Evolutionary conservation across 768 basidiomycete genomes (phyloP).

Genomic region (Paxillus ammoniavirescens): DNA sequence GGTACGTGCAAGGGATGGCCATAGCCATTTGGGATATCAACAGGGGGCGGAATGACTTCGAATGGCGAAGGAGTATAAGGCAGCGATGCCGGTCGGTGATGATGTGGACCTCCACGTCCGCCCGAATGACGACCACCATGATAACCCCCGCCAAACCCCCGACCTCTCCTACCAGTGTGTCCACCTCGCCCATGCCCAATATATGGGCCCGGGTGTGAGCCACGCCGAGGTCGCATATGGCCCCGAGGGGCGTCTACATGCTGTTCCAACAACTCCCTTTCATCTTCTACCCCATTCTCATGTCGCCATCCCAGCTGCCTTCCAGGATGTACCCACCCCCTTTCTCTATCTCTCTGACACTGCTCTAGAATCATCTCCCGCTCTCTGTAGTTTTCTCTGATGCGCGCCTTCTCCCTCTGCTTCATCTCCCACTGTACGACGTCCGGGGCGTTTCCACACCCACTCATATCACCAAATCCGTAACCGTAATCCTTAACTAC

Average conservation of each 20-base stretch:
- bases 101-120: slow-evolving; percentile 34
- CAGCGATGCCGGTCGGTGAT: slow-evolving; percentile 33
- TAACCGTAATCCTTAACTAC: slow-evolving; percentile 63
- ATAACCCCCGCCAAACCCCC: slow-evolving; percentile 38
- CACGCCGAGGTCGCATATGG: slow-evolving; percentile 31
- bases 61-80: slow-evolving; percentile 33
- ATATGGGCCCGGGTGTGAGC: slow-evolving; percentile 32
- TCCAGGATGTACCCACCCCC: slow-evolving; percentile 10
- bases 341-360: slow-evolving; percentile 14
- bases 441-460: slow-evolving; percentile 32
- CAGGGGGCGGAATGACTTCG: slow-evolving; percentile 26
- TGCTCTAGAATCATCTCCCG: slow-evolving; percentile 12
- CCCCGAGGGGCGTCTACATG: slow-evolving; percentile 15
- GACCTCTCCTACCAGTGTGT: slow-evolving; percentile 31
- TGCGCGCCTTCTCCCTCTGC: slow-evolving; percentile 24
- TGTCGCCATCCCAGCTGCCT: slow-evolving; percentile 21
- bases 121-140: slow-evolving; percentile 34
- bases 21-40: slow-evolving; percentile 27
- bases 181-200: slow-evolving; percentile 33
- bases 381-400: slow-evolving; percentile 12
- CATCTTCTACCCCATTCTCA: slow-evolving; percentile 28
- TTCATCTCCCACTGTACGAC: slow-evolving; percentile 29
- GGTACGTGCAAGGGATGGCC: slow-evolving; percentile 23
- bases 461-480: slow-evolving; percentile 54
- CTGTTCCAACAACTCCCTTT: slow-evolving; percentile 22